Evolutionary conservation across 345 rosid species (phyloP).

Genomic region (Triadica sebifera): DNA sequence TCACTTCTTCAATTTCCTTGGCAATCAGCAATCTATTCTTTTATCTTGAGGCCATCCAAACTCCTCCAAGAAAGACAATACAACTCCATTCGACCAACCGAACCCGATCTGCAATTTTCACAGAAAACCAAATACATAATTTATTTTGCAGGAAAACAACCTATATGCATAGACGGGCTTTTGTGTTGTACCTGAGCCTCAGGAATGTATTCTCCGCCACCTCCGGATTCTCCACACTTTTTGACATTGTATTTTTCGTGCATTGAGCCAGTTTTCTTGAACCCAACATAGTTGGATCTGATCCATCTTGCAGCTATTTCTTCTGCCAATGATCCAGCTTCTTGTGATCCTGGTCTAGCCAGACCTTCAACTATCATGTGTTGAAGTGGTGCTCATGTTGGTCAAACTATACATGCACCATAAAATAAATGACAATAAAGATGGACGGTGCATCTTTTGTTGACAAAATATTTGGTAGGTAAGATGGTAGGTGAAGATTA

Average conservation of each 20-base stretch:
- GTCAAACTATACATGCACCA: too few species aligned
- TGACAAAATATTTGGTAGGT: too few species aligned
- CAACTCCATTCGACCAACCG: slow-evolving; percentile 94
- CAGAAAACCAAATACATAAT: too few species aligned
- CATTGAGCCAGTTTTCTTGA: slow-evolving; percentile 54
- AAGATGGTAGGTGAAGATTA: too few species aligned
- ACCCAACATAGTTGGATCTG: slow-evolving; percentile 53
- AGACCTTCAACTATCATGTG: slow-evolving; percentile 79
- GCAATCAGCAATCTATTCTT: slow-evolving; percentile 39
- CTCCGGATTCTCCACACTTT: slow-evolving; percentile 56
- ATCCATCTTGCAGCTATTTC: slow-evolving; percentile 76
- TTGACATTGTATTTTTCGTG: slow-evolving; percentile 54
- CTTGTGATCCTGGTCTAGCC: slow-evolving; percentile 42
- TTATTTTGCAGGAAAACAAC: too few species aligned
- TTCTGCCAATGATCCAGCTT: slow-evolving; percentile 65
- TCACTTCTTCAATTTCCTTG: too few species aligned
- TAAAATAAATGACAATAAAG: too few species aligned
- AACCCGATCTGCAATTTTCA: slow-evolving; percentile 69
- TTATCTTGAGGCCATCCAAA: slow-evolving; percentile 82
- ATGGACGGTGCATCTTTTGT: too few species aligned
- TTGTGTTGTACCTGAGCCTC: slow-evolving; percentile 64
- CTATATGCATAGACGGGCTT: too few species aligned
- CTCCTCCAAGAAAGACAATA: slow-evolving; percentile 78
- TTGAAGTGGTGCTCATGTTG: slow-evolving; percentile 83
- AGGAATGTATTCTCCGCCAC: slow-evolving; percentile 66